Percentiles rank a stretch among this genome's conserved stretches.
Evolutionary conservation across 1,139 yeast genomes (phyloP).

Genomic region (Saccharomyces hybrid): DNA sequence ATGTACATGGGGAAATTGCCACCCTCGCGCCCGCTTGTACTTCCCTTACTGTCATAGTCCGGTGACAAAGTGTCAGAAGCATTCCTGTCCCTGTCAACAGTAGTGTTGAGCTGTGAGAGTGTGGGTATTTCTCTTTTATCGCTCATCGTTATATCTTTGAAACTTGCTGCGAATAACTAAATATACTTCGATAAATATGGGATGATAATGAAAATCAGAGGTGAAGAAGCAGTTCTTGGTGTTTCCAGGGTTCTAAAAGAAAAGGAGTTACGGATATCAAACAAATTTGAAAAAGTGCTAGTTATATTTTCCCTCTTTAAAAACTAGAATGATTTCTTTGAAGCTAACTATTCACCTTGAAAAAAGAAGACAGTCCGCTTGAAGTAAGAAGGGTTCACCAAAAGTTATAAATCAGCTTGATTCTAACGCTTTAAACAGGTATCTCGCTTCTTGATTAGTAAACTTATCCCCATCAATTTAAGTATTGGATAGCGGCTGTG

Average conservation of each 20-base stretch:
- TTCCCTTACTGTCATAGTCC: neutral
- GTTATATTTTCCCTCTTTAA: neutral
- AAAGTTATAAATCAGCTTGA: too few species aligned
- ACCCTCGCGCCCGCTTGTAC: constrained; percentile 3
- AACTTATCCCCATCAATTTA: neutral
- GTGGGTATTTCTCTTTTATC: neutral
- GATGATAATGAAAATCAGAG: neutral
- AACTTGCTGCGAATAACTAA: neutral
- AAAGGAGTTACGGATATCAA: neutral
- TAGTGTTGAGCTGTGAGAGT: constrained; percentile 12
- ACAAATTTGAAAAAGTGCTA: neutral
- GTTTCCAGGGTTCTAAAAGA: neutral
- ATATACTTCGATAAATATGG: neutral
- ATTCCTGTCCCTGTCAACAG: constrained; percentile 3
- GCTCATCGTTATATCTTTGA: neutral
- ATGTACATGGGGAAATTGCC: constrained; percentile 29
- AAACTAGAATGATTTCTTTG: neutral
- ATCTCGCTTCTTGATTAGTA: neutral
- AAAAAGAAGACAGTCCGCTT: neutral
- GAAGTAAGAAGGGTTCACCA: too few species aligned
- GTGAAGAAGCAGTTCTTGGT: neutral
- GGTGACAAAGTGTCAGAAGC: constrained; percentile 2
- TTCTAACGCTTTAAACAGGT: neutral
- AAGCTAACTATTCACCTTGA: neutral
- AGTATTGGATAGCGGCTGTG: neutral